These are phyloP conservation scores for Anisodus acutangulus DNA, from an alignment of 257 asterid species.

Conservation along the genomic window DNA sequence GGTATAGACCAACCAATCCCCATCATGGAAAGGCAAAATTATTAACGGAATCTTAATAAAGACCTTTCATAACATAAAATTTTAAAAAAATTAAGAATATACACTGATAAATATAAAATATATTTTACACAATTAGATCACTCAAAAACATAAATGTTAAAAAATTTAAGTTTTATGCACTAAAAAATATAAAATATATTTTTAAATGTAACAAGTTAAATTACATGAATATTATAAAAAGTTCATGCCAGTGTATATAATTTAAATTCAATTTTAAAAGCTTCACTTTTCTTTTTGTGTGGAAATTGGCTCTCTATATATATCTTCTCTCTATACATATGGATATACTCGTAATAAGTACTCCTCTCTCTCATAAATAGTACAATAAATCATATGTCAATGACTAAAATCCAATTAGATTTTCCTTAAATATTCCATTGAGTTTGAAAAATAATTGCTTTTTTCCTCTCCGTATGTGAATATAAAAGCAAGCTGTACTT, in stretches of 20 bases:
- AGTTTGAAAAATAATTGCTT: conserved; percentile 17
- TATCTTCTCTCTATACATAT: not conserved
- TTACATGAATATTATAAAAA: not conserved
- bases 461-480: conserved; percentile 28
- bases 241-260: not conserved
- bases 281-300: not conserved
- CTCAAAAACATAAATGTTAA: not conserved
- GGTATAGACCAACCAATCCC: conserved; percentile 41
- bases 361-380: conserved; percentile 7
- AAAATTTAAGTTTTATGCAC: too few relatives aligned
- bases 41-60: conserved; percentile 24
- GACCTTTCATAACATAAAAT: conserved; percentile 41
- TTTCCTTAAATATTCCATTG: conserved; percentile 36
- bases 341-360: not conserved
- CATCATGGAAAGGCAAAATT: conserved; percentile 37
- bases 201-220: not conserved
- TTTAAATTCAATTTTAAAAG: too few relatives aligned
- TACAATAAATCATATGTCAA: conserved; percentile 38
- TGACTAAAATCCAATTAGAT: conserved; percentile 46
- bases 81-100: conserved; percentile 18
- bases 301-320: not conserved
- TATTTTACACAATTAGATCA: not conserved
- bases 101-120: not conserved
- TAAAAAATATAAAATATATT: too few relatives aligned
- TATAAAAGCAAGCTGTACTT: conserved; percentile 37